phyloP scores from a whole-genome alignment of 1,284 basidiomycete genomes.

The Boletus sp. region DNA sequence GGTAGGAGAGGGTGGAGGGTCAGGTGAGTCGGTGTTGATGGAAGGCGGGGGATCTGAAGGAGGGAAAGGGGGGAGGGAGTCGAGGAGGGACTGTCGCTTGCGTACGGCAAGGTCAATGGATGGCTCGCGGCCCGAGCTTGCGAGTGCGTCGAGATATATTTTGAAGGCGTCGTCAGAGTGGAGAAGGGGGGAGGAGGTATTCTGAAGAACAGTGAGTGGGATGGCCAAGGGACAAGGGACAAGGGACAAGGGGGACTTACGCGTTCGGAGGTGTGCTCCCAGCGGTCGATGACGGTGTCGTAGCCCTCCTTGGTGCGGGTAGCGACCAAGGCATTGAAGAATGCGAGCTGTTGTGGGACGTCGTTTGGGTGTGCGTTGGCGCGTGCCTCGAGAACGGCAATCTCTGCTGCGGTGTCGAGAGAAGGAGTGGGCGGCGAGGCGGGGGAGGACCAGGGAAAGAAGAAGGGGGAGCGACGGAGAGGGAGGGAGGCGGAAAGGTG shows the following conservation, averaged over 20 bases:
- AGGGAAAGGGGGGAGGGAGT: slow-evolving; percentile 31
- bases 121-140: slow-evolving; percentile 53
- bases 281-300: slow-evolving; percentile 68
- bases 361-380: slow-evolving; percentile 70
- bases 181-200: slow-evolving; percentile 61
- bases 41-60: slow-evolving; percentile 18
- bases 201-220: slow-evolving; percentile 38
- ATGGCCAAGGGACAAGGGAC: neutral
- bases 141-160: slow-evolving; percentile 64
- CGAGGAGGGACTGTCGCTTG: slow-evolving; percentile 60
- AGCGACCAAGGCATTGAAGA: slow-evolving; percentile 63
- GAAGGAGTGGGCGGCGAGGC: slow-evolving; percentile 43
- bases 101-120: slow-evolving; percentile 62
- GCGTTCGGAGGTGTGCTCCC: slow-evolving; percentile 78
- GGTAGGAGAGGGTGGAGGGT: slow-evolving; percentile 11
- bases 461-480: slow-evolving; percentile 36
- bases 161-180: slow-evolving; percentile 67
- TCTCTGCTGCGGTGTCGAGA: slow-evolving; percentile 61
- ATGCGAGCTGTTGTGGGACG: slow-evolving; percentile 59
- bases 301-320: slow-evolving; percentile 64
- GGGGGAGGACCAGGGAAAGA: slow-evolving; percentile 44
- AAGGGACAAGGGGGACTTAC: slow-evolving; percentile 57
- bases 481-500: too few species aligned
- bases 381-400: slow-evolving; percentile 67
- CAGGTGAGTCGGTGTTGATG: slow-evolving; percentile 3